Conservation (phyloP, 495 filamentous ascomycete species). For the Echria macrotheca region DNA sequence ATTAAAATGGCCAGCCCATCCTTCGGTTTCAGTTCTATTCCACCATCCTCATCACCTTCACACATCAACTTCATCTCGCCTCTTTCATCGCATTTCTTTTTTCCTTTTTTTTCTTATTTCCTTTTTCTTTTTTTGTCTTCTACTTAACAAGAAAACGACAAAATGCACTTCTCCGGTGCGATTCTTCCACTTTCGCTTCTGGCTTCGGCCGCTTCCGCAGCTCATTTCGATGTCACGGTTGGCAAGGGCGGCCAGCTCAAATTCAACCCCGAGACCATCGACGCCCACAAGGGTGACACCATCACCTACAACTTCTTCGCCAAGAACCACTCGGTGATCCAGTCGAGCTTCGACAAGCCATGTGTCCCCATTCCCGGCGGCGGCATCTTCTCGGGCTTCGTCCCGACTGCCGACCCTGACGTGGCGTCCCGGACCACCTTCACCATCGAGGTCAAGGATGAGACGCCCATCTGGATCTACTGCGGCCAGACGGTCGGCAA, state of each 20-base stretch:
- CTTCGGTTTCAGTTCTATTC: neutral
- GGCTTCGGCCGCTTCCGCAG: constrained; percentile 25
- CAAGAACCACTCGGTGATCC: constrained; percentile 56
- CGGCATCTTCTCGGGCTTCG: constrained; percentile 48
- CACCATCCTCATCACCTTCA: neutral
- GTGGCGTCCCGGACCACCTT: constrained; percentile 40
- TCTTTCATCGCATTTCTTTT: neutral
- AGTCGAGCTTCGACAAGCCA: constrained; percentile 52
- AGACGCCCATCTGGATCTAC: constrained; percentile 56
- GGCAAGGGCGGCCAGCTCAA: constrained; percentile 33
- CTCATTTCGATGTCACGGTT: constrained; percentile 27
- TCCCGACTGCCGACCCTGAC: constrained; percentile 29
- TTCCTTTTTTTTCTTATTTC: neutral
- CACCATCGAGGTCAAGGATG: constrained; percentile 52
- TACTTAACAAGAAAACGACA: constrained; percentile 1
- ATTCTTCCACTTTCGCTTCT: constrained; percentile 25
- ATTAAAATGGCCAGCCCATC: neutral
- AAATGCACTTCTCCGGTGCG: constrained; percentile 26
- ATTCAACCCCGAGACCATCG: constrained; percentile 31
- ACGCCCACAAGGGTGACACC: constrained; percentile 36
- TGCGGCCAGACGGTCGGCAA: constrained; percentile 41
- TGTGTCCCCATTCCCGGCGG: constrained; percentile 47
- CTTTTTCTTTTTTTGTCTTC: neutral
- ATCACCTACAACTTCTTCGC: constrained; percentile 60
- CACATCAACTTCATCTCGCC: neutral